Evolutionary conservation across 345 rosid genomes (phyloP), one percentile per base, ranked within the genome.

Genomic region (Lumnitzera racemosa): DNA sequence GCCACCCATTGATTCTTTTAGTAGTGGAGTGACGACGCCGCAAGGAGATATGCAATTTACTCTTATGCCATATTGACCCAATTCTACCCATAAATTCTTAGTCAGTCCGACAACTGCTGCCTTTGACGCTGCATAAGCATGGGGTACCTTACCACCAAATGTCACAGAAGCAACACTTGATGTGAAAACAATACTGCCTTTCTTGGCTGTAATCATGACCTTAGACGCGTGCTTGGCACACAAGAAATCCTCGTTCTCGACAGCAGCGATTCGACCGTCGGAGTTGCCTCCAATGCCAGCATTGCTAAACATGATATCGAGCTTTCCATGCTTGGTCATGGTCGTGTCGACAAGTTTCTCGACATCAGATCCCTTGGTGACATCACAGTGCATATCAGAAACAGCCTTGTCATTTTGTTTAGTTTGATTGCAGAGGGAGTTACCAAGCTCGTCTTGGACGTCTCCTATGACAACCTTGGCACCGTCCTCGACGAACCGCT

Each of bases 401-500:
- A 63, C 27, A 36, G 7, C 43, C 46, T 3, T 29, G 23, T 68
- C 49, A 14, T 56, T 51, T 13, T 47, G 17, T 15, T 54, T 67
- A 17, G 51, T n/a, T 11, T 59, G 60, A 11, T 49, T n/a, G 46
- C 74, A 56, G 17, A 73, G 52, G 49, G 81, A 25, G 14, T n/a
- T 64, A 1, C 77, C 78, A 1, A 72, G 75, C 0, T 70, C 65
- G 15, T 69, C 75, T 59, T 67, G 75, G 66, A 76, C 24, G 25
- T 69, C 77, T 1, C 74, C 75, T 13, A 70, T 61, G 3, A 77
- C 43, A 5, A 77, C 78, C 65, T 57, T 67, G 16, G 75, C 78
- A 0, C 73, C 81, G 2, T 73, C 68, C 5, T 49, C n/a, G n/a
- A 23, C 58, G 7, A 70, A 77, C 11, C 55, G 60, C 36, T 61